phyloP scores from a whole-genome alignment of 345 rosid species.

The Psidium guajava region DNA sequence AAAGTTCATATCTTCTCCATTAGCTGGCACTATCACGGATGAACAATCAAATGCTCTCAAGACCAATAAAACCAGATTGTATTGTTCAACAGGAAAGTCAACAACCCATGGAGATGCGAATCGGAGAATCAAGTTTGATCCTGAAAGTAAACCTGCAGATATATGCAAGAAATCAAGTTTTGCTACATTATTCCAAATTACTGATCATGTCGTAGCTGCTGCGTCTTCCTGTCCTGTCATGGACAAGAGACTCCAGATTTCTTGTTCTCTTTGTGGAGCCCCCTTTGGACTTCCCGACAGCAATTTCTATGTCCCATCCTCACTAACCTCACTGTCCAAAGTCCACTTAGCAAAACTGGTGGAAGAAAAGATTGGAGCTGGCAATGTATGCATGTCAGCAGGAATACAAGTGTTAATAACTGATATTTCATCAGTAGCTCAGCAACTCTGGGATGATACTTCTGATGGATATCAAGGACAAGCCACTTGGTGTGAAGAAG shows the following conservation, averaged over 20 bases:
- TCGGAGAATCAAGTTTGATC: constrained; percentile 44
- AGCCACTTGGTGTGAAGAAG: constrained; percentile 75
- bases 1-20: constrained; percentile 26
- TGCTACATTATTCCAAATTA: background rate
- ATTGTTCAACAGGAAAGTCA: background rate
- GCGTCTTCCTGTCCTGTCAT: constrained; percentile 17
- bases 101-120: constrained; percentile 12
- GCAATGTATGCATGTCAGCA: constrained; percentile 15
- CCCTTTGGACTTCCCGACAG: constrained; percentile 58
- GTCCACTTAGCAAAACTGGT: constrained; percentile 41
- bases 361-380: constrained; percentile 19
- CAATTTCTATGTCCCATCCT: constrained; percentile 33
- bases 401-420: constrained; percentile 45
- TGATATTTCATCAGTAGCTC: constrained; percentile 50
- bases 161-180: constrained; percentile 13
- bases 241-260: constrained; percentile 37
- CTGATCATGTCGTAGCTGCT: background rate
- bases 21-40: constrained; percentile 20
- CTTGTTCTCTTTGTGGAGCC: constrained; percentile 59
- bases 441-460: constrained; percentile 22
- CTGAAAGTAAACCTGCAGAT: constrained; percentile 11
- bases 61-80: background rate
- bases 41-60: background rate
- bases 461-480: constrained; percentile 20
- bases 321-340: constrained; percentile 49